Conservation (phyloP, 1,284 basidiomycete genomes). For the Hymenochaete sp. region DNA sequence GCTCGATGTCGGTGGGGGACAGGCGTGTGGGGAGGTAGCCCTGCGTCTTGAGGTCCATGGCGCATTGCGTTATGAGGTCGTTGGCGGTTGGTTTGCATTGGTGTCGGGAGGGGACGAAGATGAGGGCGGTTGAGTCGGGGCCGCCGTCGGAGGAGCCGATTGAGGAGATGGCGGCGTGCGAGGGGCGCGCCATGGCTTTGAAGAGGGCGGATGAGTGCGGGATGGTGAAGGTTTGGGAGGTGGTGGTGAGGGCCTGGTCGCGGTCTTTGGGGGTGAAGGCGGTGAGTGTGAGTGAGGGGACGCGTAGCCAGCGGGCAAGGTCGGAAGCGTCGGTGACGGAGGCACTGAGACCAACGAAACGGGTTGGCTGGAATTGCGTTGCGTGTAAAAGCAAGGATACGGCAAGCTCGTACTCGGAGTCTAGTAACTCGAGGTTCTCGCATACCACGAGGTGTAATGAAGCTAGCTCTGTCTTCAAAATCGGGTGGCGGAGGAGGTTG, state of each 20-base stretch:
- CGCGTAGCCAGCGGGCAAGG: slow-evolving; percentile 78
- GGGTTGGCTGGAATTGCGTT: slow-evolving; percentile 50
- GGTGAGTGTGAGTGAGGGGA: slow-evolving; percentile 57
- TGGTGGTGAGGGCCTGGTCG: slow-evolving; percentile 68
- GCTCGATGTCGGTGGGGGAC: slow-evolving; percentile 52
- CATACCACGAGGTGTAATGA: slow-evolving; percentile 65
- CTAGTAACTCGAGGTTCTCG: slow-evolving; percentile 83
- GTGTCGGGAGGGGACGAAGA: slow-evolving; percentile 87
- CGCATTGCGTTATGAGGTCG: slow-evolving; percentile 85
- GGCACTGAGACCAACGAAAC: slow-evolving; percentile 72
- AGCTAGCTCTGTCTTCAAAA: slow-evolving; percentile 26
- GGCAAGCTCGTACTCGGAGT: slow-evolving; percentile 77
- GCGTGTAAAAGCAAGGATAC: slow-evolving; percentile 62
- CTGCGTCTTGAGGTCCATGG: slow-evolving; percentile 64
- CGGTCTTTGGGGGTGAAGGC: slow-evolving; percentile 80
- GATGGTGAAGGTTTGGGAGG: slow-evolving; percentile 76
- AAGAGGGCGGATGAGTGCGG: slow-evolving; percentile 82
- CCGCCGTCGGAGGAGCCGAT: slow-evolving; percentile 34
- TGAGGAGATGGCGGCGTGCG: slow-evolving; percentile 57
- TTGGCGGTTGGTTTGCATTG: slow-evolving; percentile 73
- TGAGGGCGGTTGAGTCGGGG: slow-evolving; percentile 63
- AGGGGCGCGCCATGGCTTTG: slow-evolving; percentile 90
- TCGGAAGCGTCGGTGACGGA: slow-evolving; percentile 78
- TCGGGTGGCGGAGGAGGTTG: slow-evolving; percentile 30
- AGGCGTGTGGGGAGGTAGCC: slow-evolving; percentile 61